A percentile compares a stretch with the other conserved stretches of the same genome.
Conservation (phyloP, 2,329 filamentous ascomycete species). For the Pestalotiopsis sp. region DNA sequence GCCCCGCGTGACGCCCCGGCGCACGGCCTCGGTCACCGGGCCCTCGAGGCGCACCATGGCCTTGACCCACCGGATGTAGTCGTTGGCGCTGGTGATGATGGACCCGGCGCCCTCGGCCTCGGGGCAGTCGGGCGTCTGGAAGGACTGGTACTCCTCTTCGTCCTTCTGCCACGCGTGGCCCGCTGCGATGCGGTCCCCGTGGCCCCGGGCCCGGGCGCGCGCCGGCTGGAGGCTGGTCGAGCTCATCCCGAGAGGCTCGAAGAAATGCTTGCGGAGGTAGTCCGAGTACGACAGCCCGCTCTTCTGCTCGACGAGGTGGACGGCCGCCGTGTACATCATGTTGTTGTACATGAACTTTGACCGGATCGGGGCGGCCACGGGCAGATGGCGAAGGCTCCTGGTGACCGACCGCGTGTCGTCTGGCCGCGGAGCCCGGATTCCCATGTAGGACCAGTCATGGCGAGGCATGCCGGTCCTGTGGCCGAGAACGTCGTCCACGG, state of each 20-base stretch:
- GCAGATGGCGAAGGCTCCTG: slow-evolving; percentile 23
- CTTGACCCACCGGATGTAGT: slow-evolving; percentile 24
- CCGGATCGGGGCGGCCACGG: slow-evolving; percentile 18
- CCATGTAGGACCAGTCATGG: slow-evolving; percentile 11
- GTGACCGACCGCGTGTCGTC: slow-evolving; percentile 21
- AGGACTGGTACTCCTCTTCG: slow-evolving; percentile 8
- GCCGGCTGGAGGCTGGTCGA: background rate
- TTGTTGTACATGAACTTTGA: slow-evolving; percentile 21
- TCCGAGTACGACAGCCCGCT: slow-evolving; percentile 16
- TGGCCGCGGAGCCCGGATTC: slow-evolving; percentile 10
- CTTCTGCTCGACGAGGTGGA: slow-evolving; percentile 21
- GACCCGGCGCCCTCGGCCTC: slow-evolving; percentile 25
- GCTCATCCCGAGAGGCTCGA: background rate
- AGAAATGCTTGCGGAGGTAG: slow-evolving; percentile 23
- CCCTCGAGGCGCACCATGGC: slow-evolving; percentile 19
- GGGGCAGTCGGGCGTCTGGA: slow-evolving; percentile 11
- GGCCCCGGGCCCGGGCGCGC: slow-evolving; percentile 11
- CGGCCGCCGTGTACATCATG: slow-evolving; percentile 25
- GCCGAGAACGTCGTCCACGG: slow-evolving; percentile 24
- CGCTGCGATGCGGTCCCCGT: slow-evolving; percentile 1
- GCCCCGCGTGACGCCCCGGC: background rate
- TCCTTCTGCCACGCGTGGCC: background rate
- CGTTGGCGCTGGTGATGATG: slow-evolving; percentile 24
- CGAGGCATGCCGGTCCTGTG: slow-evolving; percentile 23
- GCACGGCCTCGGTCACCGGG: slow-evolving; percentile 16